phyloP scores from a whole-genome alignment of 139 green algal species.

The Closterium sp. region DNA sequence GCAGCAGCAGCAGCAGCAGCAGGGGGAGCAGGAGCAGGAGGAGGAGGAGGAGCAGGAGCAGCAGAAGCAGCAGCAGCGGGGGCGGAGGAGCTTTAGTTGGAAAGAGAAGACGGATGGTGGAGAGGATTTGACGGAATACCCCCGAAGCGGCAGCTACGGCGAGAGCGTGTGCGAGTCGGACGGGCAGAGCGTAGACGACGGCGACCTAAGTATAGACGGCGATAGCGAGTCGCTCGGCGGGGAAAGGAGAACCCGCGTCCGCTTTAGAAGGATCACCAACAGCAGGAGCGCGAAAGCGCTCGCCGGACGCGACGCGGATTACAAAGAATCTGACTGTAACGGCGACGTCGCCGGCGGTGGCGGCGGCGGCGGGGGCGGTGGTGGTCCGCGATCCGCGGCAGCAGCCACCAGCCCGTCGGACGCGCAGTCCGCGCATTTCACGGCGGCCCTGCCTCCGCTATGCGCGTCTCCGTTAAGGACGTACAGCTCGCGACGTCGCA shows the following conservation, averaged over 20 bases:
- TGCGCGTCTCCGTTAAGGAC: not conserved
- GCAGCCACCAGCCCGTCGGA: not conserved
- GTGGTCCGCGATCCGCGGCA: not conserved
- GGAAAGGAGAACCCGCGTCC: not conserved
- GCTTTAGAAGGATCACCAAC: not conserved
- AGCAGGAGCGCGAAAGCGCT: not conserved
- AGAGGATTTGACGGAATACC: not conserved
- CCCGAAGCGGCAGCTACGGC: not conserved
- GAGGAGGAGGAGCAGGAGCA: not conserved
- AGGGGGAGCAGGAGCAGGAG: not conserved
- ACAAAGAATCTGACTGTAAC: not conserved
- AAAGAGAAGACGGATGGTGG: not conserved
- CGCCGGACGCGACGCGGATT: not conserved
- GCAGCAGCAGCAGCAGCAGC: too few species aligned
- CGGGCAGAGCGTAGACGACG: not conserved
- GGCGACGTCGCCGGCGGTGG: not conserved
- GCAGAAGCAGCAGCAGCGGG: not conserved
- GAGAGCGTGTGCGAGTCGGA: not conserved
- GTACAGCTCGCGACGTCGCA: not conserved
- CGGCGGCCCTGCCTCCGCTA: not conserved
- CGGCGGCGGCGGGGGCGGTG: too few species aligned
- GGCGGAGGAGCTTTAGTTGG: not conserved
- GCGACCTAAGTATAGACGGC: not conserved
- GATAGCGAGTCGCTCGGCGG: not conserved
- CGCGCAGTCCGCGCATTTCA: not conserved